Conservation (phyloP, 352 stramenopile genomes). For the Plasmopara muralis region DNA sequence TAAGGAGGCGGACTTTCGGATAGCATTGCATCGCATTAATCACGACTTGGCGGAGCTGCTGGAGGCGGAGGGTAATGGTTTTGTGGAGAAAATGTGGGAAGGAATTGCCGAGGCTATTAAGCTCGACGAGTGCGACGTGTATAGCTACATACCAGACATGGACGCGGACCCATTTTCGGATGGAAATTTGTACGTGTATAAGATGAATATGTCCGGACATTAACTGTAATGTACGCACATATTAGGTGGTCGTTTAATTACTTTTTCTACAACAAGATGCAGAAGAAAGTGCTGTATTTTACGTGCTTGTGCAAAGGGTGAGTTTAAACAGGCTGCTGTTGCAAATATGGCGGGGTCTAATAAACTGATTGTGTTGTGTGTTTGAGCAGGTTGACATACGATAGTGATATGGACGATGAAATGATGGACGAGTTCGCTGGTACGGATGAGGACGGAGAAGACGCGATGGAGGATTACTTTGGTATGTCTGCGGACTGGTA, state of each 20-base stretch:
- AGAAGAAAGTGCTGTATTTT: slow-evolving; percentile 92
- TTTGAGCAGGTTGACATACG: slow-evolving; percentile 39
- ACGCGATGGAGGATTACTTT: slow-evolving; percentile 79
- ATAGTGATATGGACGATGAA: slow-evolving; percentile 73
- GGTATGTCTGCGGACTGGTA: slow-evolving; percentile 84
- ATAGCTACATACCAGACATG: slow-evolving; percentile 92
- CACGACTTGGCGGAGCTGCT: slow-evolving; percentile 83
- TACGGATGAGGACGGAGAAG: slow-evolving; percentile 72
- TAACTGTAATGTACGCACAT: slow-evolving; percentile 8
- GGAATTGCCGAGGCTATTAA: slow-evolving; percentile 77
- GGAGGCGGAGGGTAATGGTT: slow-evolving; percentile 97
- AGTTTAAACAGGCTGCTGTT: slow-evolving; percentile 3
- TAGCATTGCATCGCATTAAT: slow-evolving; percentile 86
- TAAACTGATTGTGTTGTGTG: slow-evolving; percentile 1
- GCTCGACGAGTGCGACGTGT: slow-evolving; percentile 88
- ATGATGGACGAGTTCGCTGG: slow-evolving; percentile 62
- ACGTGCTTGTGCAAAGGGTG: slow-evolving; percentile 89
- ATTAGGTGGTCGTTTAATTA: slow-evolving; percentile 93
- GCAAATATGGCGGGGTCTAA: background rate
- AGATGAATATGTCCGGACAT: slow-evolving; percentile 1
- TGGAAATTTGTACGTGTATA: slow-evolving; percentile 62
- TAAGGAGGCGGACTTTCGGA: slow-evolving; percentile 80
- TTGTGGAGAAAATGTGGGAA: slow-evolving; percentile 98
- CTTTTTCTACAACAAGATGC: slow-evolving; percentile 92
- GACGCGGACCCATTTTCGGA: slow-evolving; percentile 91